Base-by-base conservation (phyloP, 768 basidiomycete genomes). In the Suillus variegatus region DNA sequence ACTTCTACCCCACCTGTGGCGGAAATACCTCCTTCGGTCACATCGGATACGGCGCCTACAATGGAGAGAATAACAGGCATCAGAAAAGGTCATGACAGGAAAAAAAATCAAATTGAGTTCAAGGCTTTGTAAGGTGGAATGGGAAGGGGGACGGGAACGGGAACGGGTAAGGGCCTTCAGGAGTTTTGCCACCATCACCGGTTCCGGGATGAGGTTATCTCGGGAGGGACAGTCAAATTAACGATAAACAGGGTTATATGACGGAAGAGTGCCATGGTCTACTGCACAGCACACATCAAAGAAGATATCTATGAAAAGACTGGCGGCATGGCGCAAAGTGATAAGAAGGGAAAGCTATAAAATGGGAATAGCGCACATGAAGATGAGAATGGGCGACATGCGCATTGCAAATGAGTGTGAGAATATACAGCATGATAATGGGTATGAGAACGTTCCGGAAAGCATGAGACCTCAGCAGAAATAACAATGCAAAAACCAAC, bases 341-440 rank as follows among this genome's bases (percentile, higher is more conserved):
- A 58, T 58, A 58, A 58, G 38, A 16, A 58, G 57, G 57, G 57
- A 58, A 58, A 25, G 57, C 22, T 41, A 38, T 58, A 58, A 40
- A 18, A 58, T 18, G 38, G 16, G 57, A 58, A 58, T 14, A 41
- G 57, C 22, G 2, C 38, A 58, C 22, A 58, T 25, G 5, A 18
- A 40, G 10, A 40, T 41, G 57, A 40, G 56, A 56, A 36, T 12
- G 12, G 36, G n/a, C 13, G 36, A 57, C n/a, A 35, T 3, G n/a
- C 7, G 36, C 22, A 25, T 40, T 40, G 38, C 38, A 40, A 40
- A 58, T 10, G 56, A 40, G 56, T 58, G 57, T 58, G 57, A 58
- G 38, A 58, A 18, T 58, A 16, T 57, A 58, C 57, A 40, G 57
- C 38, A 58, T 41, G 14, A 4, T 14, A 25, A 18, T 58, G 57